These are phyloP conservation scores for Penicillium freii DNA, from an alignment of 2,329 filamentous ascomycete species.

Conservation along the genomic window DNA sequence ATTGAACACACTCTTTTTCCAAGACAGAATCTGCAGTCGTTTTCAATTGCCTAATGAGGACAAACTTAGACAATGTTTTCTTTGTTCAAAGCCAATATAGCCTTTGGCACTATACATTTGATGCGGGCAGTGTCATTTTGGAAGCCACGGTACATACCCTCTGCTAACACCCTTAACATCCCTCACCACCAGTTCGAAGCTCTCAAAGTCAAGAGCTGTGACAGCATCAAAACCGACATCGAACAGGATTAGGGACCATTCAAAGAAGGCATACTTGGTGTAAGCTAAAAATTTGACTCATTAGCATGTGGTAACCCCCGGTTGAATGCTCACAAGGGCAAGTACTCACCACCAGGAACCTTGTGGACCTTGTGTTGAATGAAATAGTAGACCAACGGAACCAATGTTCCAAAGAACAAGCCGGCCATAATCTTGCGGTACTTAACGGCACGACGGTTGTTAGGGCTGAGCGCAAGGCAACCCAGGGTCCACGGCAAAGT, in stretches of 20 bases:
- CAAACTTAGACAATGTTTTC: slow-evolving; percentile 36
- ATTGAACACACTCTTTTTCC: slow-evolving; percentile 69
- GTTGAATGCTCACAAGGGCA: neutral
- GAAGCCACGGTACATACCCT: slow-evolving; percentile 98
- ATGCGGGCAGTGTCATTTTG: slow-evolving; percentile 63
- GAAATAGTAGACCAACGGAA: slow-evolving; percentile 93
- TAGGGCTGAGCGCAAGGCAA: slow-evolving; percentile 82
- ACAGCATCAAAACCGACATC: slow-evolving; percentile 96
- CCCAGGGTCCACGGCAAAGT: slow-evolving; percentile 94
- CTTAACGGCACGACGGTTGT: slow-evolving; percentile 76
- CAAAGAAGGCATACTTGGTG: slow-evolving; percentile 95
- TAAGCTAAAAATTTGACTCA: slow-evolving; percentile 64
- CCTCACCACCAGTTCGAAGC: slow-evolving; percentile 82
- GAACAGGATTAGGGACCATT: slow-evolving; percentile 91
- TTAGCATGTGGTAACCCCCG: neutral
- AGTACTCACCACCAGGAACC: slow-evolving; percentile 76
- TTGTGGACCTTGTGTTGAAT: slow-evolving; percentile 98
- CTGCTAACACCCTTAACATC: slow-evolving; percentile 88
- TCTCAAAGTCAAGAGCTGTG: slow-evolving; percentile 85
- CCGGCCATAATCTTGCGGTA: slow-evolving; percentile 82
- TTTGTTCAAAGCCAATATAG: slow-evolving; percentile 39
- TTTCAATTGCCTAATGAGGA: slow-evolving; percentile 50
- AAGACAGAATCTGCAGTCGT: slow-evolving; percentile 49
- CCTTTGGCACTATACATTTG: slow-evolving; percentile 52
- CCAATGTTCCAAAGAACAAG: slow-evolving; percentile 84